phyloP scores from a whole-genome alignment of 805 yeast genomes.

The Saturnispora zaruensis region DNA sequence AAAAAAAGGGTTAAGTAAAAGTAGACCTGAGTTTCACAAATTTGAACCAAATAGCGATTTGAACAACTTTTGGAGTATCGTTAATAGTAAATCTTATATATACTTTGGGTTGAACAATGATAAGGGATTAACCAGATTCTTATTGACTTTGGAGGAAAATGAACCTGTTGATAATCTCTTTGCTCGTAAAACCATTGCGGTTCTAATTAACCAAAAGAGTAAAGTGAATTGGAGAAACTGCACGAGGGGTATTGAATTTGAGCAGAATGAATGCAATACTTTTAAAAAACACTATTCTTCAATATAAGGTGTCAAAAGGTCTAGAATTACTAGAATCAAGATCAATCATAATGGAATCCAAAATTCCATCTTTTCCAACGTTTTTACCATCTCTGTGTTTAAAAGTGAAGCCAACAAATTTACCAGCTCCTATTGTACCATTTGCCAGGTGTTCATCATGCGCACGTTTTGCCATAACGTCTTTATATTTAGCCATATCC shows the following conservation, averaged over 20 bases:
- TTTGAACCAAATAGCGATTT: slow-evolving; percentile 19
- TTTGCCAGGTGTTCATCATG: slow-evolving; percentile 77
- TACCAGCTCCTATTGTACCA: slow-evolving; percentile 47
- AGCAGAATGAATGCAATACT: slow-evolving; percentile 52
- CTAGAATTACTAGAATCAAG: slow-evolving; percentile 9
- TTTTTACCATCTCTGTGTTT: slow-evolving; percentile 56
- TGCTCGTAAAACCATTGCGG: slow-evolving; percentile 73
- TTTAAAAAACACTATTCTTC: slow-evolving; percentile 43
- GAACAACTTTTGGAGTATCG: slow-evolving; percentile 17
- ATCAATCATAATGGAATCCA: slow-evolving; percentile 27
- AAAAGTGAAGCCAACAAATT: slow-evolving; percentile 92
- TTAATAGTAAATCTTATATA: slow-evolving; percentile 30
- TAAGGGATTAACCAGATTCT: slow-evolving; percentile 16
- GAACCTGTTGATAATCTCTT: slow-evolving; percentile 61
- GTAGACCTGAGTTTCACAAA: slow-evolving; percentile 33
- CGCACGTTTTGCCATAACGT: slow-evolving; percentile 86
- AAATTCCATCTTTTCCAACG: slow-evolving; percentile 16
- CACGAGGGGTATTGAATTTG: slow-evolving; percentile 43
- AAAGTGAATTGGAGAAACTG: slow-evolving; percentile 75
- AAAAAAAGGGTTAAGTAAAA: background rate
- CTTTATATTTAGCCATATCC: slow-evolving; percentile 96
- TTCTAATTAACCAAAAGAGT: slow-evolving; percentile 48
- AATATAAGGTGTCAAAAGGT: slow-evolving; percentile 31
- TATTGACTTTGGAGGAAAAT: slow-evolving; percentile 26
- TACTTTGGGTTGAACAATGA: slow-evolving; percentile 5